Percentiles rank a stretch among this genome's conserved stretches.
These are phyloP conservation scores for Vitis vinifera DNA, from an alignment of 164 flowering plant genomes.

Conservation along the genomic window ASM3070453v1 NC_081809.1:19066501-19067000, in stretches of 20 bases:
- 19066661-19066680: slow-evolving; percentile 2
- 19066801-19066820: slow-evolving; percentile 89
- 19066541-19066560: too few species aligned
- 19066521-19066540: too few species aligned
- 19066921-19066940: slow-evolving; percentile 97
- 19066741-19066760: background rate
- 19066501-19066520: too few species aligned
- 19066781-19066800: slow-evolving; percentile 94
- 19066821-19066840: slow-evolving; percentile 87
- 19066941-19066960: slow-evolving; percentile 57
- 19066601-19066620: too few species aligned
- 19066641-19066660: too few species aligned
- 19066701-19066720: background rate
- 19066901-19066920: slow-evolving; percentile 76
- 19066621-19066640: too few species aligned
- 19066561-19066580: too few species aligned
- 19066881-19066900: slow-evolving; percentile 33
- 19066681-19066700: background rate
- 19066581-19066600: too few species aligned
- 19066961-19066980: background rate
- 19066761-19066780: slow-evolving; percentile 42
- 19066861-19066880: slow-evolving; percentile 44
- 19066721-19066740: background rate
- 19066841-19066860: slow-evolving; percentile 79
- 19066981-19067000: background rate